Conservation (phyloP, 2,329 filamentous ascomycete genomes). For the Trichoderma polysporum region DNA sequence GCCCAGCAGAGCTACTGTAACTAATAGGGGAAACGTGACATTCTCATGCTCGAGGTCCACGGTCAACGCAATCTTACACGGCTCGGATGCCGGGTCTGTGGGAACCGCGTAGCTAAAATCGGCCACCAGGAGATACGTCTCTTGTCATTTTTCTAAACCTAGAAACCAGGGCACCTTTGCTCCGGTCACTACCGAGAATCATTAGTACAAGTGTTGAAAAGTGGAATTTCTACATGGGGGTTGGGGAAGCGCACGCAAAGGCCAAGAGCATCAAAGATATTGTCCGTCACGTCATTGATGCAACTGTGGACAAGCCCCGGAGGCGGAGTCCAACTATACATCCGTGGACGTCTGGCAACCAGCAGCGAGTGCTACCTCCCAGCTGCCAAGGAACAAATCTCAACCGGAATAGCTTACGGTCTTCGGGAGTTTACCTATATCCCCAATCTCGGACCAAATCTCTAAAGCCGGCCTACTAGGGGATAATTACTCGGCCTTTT, state of each 20-base stretch:
- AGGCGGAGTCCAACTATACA: not conserved
- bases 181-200: not conserved
- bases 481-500: not conserved
- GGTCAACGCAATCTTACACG: constrained; percentile 10
- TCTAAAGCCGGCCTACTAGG: not conserved
- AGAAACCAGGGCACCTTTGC: not conserved
- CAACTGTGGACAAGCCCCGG: not conserved
- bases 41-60: not conserved
- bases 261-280: not conserved
- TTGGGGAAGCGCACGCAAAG: not conserved
- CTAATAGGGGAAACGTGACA: not conserved
- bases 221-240: not conserved
- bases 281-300: not conserved
- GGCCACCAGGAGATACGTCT: not conserved
- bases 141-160: not conserved
- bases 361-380: not conserved
- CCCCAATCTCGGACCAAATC: not conserved
- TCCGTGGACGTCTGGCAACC: not conserved
- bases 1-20: not conserved
- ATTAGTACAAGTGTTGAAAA: not conserved
- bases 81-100: constrained; percentile 8
- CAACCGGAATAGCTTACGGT: not conserved
- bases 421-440: not conserved
- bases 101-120: not conserved
- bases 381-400: not conserved